These are phyloP conservation scores for Zymoseptoria ardabiliae DNA, from an alignment of 2,329 filamentous ascomycete species.

Conservation along the genomic window DNA sequence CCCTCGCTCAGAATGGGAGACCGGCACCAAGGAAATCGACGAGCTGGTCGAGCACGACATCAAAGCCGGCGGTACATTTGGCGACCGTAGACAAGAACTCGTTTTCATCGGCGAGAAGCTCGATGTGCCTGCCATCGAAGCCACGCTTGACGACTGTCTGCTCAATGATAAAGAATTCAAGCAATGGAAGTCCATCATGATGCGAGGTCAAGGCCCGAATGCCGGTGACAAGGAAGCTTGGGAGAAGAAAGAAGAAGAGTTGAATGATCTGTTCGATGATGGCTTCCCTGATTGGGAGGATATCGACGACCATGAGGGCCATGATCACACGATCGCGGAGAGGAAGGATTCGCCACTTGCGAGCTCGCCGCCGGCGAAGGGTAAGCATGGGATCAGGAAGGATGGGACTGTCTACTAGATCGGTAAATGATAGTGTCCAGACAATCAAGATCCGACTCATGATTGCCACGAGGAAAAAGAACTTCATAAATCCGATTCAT, in stretches of 20 bases:
- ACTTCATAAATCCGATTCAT: too few species aligned
- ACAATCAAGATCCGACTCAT: too few species aligned
- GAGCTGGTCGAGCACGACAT: slow-evolving; percentile 46
- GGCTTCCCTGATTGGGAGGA: slow-evolving; percentile 27
- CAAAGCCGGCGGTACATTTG: slow-evolving; percentile 47
- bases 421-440: too few species aligned
- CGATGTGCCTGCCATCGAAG: slow-evolving; percentile 45
- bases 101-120: slow-evolving; percentile 67
- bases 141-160: slow-evolving; percentile 53
- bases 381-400: slow-evolving; percentile 17
- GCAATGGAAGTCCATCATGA: slow-evolving; percentile 32
- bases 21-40: slow-evolving; percentile 41
- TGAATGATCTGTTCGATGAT: slow-evolving; percentile 38
- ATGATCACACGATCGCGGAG: slow-evolving; percentile 15
- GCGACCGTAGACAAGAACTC: slow-evolving; percentile 62
- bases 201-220: slow-evolving; percentile 13
- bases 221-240: slow-evolving; percentile 7
- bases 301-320: slow-evolving; percentile 10
- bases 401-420: slow-evolving; percentile 16
- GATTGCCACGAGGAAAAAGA: too few species aligned
- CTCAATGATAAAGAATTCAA: slow-evolving; percentile 52
- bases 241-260: slow-evolving; percentile 27
- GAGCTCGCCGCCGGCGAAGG: slow-evolving; percentile 4
- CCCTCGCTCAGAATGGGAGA: slow-evolving; percentile 44
- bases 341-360: slow-evolving; percentile 13